phyloP scores from a whole-genome alignment of 2,329 filamentous ascomycete species.

The Xylaria sp. region DNA sequence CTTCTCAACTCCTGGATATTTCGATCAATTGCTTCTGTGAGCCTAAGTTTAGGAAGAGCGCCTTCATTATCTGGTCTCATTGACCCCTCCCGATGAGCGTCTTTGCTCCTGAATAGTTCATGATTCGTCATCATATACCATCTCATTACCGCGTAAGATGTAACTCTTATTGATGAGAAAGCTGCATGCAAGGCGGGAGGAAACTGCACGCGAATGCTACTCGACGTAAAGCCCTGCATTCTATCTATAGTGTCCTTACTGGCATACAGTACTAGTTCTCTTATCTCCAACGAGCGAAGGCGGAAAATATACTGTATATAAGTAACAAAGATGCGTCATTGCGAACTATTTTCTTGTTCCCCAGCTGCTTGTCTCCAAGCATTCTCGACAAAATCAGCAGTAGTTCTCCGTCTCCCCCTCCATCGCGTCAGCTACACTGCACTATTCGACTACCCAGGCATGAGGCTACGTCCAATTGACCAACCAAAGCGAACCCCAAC shows the following conservation, averaged over 20 bases:
- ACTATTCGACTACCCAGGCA: background rate
- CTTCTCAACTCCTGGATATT: background rate
- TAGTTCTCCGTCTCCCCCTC: constrained; percentile 17
- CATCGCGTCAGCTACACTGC: constrained; percentile 24
- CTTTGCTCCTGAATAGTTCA: background rate
- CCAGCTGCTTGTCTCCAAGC: constrained; percentile 4
- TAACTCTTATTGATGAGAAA: constrained; percentile 15
- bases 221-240: constrained; percentile 1
- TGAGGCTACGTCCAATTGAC: constrained; percentile 21
- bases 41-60: background rate
- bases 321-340: background rate
- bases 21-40: background rate
- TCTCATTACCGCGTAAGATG: constrained; percentile 11
- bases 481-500: constrained; percentile 20
- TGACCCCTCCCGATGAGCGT: background rate
- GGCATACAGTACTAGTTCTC: background rate
- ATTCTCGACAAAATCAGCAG: constrained; percentile 12
- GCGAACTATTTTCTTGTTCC: constrained; percentile 7
- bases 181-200: constrained; percentile 13
- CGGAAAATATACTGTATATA: background rate
- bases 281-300: background rate
- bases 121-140: background rate
- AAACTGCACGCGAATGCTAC: constrained; percentile 13
- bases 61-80: background rate
- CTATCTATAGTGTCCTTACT: background rate